phyloP scores from a whole-genome alignment of 768 basidiomycete genomes.

The Leccinum subgranulosum region DNA sequence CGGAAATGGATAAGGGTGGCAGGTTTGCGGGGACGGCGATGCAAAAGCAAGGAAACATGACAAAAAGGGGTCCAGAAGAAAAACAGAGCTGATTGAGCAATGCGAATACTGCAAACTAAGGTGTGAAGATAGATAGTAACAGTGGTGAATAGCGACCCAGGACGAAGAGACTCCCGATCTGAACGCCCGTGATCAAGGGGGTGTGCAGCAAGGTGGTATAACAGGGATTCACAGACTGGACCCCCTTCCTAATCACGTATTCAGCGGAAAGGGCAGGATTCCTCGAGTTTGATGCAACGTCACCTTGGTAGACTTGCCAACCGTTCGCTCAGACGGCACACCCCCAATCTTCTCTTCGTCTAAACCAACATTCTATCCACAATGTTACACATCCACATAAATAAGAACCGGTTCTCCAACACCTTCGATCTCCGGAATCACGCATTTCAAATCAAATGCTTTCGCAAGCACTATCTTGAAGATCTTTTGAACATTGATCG shows the following conservation, averaged over 20 bases:
- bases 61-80: constrained; percentile 21
- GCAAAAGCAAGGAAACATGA: constrained; percentile 21
- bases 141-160: constrained; percentile 13
- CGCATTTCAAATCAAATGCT: constrained; percentile 98
- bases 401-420: constrained; percentile 94
- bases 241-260: constrained; percentile 16
- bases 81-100: constrained; percentile 21
- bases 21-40: constrained; percentile 21
- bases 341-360: constrained; percentile 13
- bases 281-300: constrained; percentile 24
- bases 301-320: constrained; percentile 24
- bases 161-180: constrained; percentile 21
- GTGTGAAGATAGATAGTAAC: constrained; percentile 28
- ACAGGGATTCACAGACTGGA: constrained; percentile 11
- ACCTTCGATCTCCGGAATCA: constrained; percentile 96
- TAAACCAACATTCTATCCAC: constrained; percentile 26
- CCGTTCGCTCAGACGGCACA: constrained; percentile 13
- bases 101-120: constrained; percentile 23
- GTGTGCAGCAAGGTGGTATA: constrained; percentile 16
- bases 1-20: constrained; percentile 10
- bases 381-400: constrained; percentile 67
- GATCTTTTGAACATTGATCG: constrained; percentile 99
- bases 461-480: constrained; percentile 98
- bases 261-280: constrained; percentile 16
- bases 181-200: constrained; percentile 13